Conservation (phyloP, 495 filamentous ascomycete genomes). For the Trichoderma erinaceum region DNA sequence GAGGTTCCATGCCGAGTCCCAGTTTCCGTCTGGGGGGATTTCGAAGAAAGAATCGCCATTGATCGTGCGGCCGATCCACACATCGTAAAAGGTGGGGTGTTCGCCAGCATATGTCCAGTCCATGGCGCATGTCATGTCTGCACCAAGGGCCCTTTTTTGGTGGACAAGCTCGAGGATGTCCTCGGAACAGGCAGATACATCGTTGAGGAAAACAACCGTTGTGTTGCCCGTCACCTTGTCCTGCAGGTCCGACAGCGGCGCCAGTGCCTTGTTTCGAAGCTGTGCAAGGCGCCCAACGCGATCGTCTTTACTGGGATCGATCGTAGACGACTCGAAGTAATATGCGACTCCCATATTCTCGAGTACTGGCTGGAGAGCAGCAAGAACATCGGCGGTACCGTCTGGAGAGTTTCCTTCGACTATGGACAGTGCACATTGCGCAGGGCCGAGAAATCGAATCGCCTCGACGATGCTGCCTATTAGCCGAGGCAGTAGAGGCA, state of each 20-base stretch:
- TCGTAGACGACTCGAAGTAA: slow-evolving; percentile 31
- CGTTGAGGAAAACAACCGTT: slow-evolving; percentile 45
- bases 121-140: slow-evolving; percentile 50
- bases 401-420: slow-evolving; percentile 46
- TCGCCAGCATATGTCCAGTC: slow-evolving; percentile 43
- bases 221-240: slow-evolving; percentile 25
- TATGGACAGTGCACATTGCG: slow-evolving; percentile 44
- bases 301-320: slow-evolving; percentile 32
- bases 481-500: slow-evolving; percentile 39
- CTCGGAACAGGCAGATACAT: slow-evolving; percentile 44
- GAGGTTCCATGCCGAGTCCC: slow-evolving; percentile 37
- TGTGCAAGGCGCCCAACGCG: slow-evolving; percentile 37
- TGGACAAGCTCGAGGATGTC: slow-evolving; percentile 49
- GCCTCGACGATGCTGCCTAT: slow-evolving; percentile 40
- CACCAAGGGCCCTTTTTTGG: slow-evolving; percentile 35
- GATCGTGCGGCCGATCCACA: slow-evolving; percentile 45
- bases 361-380: slow-evolving; percentile 28
- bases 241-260: slow-evolving; percentile 29
- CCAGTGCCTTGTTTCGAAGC: slow-evolving; percentile 41
- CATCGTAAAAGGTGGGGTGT: slow-evolving; percentile 44
- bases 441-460: slow-evolving; percentile 42
- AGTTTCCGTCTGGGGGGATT: slow-evolving; percentile 40
- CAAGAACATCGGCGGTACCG: slow-evolving; percentile 45
- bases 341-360: slow-evolving; percentile 30
- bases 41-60: slow-evolving; percentile 46